phyloP scores from a whole-genome alignment of 2,329 filamentous ascomycete species.

The Rutstroemia sp. region DNA sequence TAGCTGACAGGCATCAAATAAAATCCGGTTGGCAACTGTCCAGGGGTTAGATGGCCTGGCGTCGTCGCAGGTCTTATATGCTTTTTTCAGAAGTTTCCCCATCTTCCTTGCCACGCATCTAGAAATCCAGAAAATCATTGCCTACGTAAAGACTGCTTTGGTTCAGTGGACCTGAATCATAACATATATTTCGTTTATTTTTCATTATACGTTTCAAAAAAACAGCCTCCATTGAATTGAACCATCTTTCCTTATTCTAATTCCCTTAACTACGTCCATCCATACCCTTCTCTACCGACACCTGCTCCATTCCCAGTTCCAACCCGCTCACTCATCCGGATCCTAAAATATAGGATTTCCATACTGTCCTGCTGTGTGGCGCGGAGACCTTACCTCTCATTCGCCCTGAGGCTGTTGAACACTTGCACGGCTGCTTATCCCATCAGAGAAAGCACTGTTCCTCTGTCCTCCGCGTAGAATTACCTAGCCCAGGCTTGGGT shows the following conservation, averaged over 20 bases:
- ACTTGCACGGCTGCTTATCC: conserved; percentile 23
- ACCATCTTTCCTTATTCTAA: conserved; percentile 8
- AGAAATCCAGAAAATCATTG: conserved; percentile 7
- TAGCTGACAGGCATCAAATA: conserved; percentile 27
- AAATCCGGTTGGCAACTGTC: conserved; percentile 17
- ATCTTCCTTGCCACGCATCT: conserved; percentile 13
- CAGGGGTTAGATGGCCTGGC: conserved; percentile 23
- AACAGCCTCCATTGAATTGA: background rate
- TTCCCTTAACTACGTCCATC: too few relatives aligned
- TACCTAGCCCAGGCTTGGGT: conserved; percentile 17
- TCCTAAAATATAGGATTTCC: conserved; percentile 12
- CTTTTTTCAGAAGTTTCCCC: conserved; percentile 19
- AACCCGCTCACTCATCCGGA: background rate
- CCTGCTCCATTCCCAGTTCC: too few relatives aligned
- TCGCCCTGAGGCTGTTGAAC: conserved; percentile 21
- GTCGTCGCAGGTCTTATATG: conserved; percentile 22
- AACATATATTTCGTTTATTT: background rate
- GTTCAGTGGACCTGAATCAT: background rate
- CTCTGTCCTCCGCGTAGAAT: conserved; percentile 23
- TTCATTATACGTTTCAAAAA: background rate
- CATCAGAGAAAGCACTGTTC: conserved; percentile 15
- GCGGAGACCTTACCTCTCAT: conserved; percentile 19
- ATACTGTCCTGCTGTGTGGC: conserved; percentile 22
- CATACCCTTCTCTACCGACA: too few relatives aligned
- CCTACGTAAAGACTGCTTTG: background rate